A percentile compares a stretch with the other conserved stretches of the same genome.
Conservation (phyloP, 1,284 basidiomycete genomes). For the Vanrija pseudolonga region DNA sequence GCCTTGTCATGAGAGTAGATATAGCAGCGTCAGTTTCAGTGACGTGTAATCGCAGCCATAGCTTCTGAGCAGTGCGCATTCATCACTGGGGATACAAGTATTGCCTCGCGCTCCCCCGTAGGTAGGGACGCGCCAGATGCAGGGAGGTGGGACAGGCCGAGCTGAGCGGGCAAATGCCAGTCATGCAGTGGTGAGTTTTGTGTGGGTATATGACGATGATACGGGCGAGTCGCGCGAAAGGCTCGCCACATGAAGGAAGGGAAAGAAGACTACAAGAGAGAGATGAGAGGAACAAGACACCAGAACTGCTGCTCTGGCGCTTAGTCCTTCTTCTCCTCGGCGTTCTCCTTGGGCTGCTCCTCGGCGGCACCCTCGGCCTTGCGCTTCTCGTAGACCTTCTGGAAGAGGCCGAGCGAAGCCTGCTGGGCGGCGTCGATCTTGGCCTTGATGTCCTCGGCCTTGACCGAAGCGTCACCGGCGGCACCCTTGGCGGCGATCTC, state of each 20-base stretch:
- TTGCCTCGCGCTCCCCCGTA: slow-evolving; percentile 10
- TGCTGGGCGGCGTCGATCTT: slow-evolving; percentile 96
- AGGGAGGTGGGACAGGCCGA: not conserved
- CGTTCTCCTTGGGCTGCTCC: slow-evolving; percentile 46
- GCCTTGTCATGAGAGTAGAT: not conserved
- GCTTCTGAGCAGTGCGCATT: slow-evolving; percentile 22
- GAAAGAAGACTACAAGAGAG: not conserved
- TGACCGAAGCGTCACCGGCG: slow-evolving; percentile 73
- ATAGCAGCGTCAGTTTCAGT: not conserved
- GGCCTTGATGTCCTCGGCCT: slow-evolving; percentile 81
- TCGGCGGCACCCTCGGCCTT: slow-evolving; percentile 57
- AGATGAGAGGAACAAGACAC: not conserved
- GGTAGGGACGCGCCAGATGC: slow-evolving; percentile 3
- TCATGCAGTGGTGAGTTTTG: slow-evolving; percentile 14
- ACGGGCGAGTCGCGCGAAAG: too few relatives aligned
- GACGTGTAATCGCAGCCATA: not conserved
- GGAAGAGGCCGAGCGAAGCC: slow-evolving; percentile 94
- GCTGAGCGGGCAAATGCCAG: slow-evolving; percentile 2
- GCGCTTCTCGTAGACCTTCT: slow-evolving; percentile 96
- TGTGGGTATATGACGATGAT: slow-evolving; percentile 6
- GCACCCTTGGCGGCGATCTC: slow-evolving; percentile 89
- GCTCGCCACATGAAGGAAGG: too few relatives aligned
- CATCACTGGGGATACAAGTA: slow-evolving; percentile 15
- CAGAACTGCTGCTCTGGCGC: not conserved
- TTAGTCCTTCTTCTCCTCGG: slow-evolving; percentile 43